Evolutionary conservation across 305 asterid species (phyloP).

Genomic region (Petunia hybrid): DNA sequence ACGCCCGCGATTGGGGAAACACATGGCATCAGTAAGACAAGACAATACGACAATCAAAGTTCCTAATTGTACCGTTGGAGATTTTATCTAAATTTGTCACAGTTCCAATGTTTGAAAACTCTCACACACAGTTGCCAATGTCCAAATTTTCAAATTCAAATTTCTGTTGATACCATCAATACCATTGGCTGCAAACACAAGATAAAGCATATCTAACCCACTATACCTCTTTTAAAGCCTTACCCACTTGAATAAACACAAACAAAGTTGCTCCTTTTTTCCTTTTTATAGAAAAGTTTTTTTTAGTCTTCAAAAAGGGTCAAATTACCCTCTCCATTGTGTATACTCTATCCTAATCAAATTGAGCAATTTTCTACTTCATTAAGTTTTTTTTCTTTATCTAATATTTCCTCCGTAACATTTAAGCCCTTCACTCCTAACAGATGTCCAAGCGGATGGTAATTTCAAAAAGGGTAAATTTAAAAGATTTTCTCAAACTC

Average conservation of each 20-base stretch:
- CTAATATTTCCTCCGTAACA: too few species aligned
- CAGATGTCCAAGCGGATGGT: too few species aligned
- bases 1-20: not conserved
- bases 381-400: too few species aligned
- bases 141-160: constrained; percentile 79
- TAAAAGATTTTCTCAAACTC: too few species aligned
- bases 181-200: constrained; percentile 38
- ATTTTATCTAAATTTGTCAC: not conserved
- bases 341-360: too few species aligned
- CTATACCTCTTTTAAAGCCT: constrained; percentile 29
- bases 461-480: too few species aligned
- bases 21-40: not conserved
- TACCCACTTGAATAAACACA: not conserved
- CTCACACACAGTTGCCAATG: constrained; percentile 43
- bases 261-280: not conserved
- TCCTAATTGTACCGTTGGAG: constrained; percentile 21
- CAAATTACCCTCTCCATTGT: too few species aligned
- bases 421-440: too few species aligned
- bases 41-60: constrained; percentile 21
- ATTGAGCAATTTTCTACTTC: too few species aligned
- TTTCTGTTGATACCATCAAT: constrained; percentile 51
- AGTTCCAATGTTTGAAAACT: not conserved
- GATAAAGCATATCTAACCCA: constrained; percentile 35
- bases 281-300: too few species aligned
- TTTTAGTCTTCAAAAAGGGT: too few species aligned